phyloP scores from a whole-genome alignment of 192 early-diverging fungal species.

The Pilaira anomala region DNA sequence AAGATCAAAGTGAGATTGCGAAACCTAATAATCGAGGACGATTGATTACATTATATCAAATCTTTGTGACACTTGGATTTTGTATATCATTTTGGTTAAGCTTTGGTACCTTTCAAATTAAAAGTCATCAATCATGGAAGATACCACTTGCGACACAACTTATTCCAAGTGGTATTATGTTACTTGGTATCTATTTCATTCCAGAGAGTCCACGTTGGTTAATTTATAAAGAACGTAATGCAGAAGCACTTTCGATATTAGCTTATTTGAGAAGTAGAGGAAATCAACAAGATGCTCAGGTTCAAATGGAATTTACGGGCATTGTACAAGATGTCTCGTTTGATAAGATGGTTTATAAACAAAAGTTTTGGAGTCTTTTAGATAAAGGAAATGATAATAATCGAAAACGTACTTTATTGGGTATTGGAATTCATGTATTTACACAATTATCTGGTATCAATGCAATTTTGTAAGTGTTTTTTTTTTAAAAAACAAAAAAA shows the following conservation, averaged over 20 bases:
- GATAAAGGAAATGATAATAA: slow-evolving; percentile 45
- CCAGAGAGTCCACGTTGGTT: slow-evolving; percentile 81
- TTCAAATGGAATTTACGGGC: slow-evolving; percentile 63
- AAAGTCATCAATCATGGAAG: neutral
- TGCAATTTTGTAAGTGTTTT: slow-evolving; percentile 59
- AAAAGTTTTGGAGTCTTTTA: slow-evolving; percentile 47
- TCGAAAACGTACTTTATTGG: slow-evolving; percentile 51
- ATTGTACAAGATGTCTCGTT: slow-evolving; percentile 61
- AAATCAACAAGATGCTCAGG: slow-evolving; percentile 44
- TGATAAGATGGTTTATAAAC: slow-evolving; percentile 32
- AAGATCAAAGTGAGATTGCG: slow-evolving; percentile 30
- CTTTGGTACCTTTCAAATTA: slow-evolving; percentile 13
- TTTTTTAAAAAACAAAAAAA: neutral
- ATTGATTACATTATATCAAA: slow-evolving; percentile 80
- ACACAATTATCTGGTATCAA: slow-evolving; percentile 79
- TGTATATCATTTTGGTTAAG: slow-evolving; percentile 37
- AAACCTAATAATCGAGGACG: slow-evolving; percentile 67
- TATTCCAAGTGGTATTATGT: slow-evolving; percentile 13
- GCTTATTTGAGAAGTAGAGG: slow-evolving; percentile 64
- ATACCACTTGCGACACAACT: slow-evolving; percentile 11
- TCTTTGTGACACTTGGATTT: slow-evolving; percentile 84
- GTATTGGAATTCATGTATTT: slow-evolving; percentile 56
- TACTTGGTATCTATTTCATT: slow-evolving; percentile 19
- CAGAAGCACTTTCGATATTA: slow-evolving; percentile 72
- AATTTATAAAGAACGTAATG: slow-evolving; percentile 56